Conservation (phyloP, 2,329 filamentous ascomycete genomes). For the Sporothrix mexicana region DNA sequence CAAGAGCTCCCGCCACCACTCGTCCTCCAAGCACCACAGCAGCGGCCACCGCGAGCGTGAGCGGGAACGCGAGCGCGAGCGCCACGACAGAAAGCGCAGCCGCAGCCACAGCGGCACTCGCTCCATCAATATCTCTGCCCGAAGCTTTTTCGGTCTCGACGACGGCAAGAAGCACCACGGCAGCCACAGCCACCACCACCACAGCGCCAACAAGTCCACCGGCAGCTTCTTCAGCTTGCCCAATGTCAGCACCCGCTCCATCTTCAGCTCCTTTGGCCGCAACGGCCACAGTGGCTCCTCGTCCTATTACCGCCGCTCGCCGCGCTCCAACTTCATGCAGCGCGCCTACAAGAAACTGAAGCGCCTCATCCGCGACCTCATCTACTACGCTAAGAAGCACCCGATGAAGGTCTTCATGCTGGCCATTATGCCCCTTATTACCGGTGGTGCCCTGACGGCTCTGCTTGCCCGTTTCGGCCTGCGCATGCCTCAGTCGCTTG, state of each 20-base stretch:
- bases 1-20: constrained; percentile 36
- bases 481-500: constrained; percentile 69
- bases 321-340: constrained; percentile 77
- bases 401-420: constrained; percentile 87
- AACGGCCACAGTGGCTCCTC: constrained; percentile 38
- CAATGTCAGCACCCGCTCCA: constrained; percentile 52
- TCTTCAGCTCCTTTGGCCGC: constrained; percentile 49
- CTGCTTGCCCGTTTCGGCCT: constrained; percentile 81
- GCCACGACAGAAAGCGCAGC: constrained; percentile 42
- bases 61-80: constrained; percentile 39
- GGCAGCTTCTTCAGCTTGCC: constrained; percentile 56
- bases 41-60: constrained; percentile 18
- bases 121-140: constrained; percentile 29
- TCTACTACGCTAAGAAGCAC: constrained; percentile 80
- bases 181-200: constrained; percentile 47
- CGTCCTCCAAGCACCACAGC: constrained; percentile 40
- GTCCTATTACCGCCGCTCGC: constrained; percentile 79
- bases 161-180: constrained; percentile 25
- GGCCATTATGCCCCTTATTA: constrained; percentile 85
- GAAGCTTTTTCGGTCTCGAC: constrained; percentile 38
- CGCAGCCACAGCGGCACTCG: constrained; percentile 44
- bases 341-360: constrained; percentile 77
- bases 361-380: constrained; percentile 78
- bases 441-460: constrained; percentile 79
- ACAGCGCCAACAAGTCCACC: constrained; percentile 45